Percentiles rank a stretch among this genome's conserved stretches.
Conservation (phyloP, 345 rosid species). For the Citrus australasica region DNA sequence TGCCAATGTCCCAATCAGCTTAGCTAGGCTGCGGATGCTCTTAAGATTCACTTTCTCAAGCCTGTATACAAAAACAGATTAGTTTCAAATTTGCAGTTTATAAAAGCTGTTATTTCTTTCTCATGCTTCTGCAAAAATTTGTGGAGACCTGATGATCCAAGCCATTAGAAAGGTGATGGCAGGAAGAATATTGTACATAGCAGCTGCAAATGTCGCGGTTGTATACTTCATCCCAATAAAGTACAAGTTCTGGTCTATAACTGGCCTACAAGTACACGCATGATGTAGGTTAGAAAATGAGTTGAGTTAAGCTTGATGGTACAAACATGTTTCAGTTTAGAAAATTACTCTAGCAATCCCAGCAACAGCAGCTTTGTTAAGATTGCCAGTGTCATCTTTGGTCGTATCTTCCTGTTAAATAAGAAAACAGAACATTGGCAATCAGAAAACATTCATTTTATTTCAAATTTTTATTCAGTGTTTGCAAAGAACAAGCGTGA, state of each 20-base stretch:
- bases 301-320: neutral
- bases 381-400: slow-evolving; percentile 65
- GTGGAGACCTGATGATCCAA: slow-evolving; percentile 45
- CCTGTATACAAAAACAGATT: slow-evolving; percentile 14
- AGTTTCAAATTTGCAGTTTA: neutral
- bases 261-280: slow-evolving; percentile 49
- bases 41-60: slow-evolving; percentile 63
- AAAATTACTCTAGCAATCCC: slow-evolving; percentile 64
- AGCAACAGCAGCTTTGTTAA: slow-evolving; percentile 63
- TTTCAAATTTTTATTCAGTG: neutral
- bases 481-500: neutral
- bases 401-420: slow-evolving; percentile 59
- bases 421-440: neutral
- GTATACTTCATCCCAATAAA: slow-evolving; percentile 77
- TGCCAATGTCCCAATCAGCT: slow-evolving; percentile 65
- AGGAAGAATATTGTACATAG: slow-evolving; percentile 81
- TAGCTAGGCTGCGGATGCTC: slow-evolving; percentile 53
- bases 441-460: neutral
- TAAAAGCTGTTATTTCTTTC: neutral
- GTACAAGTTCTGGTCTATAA: slow-evolving; percentile 81
- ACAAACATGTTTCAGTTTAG: neutral
- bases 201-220: slow-evolving; percentile 80
- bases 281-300: neutral
- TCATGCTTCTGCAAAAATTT: neutral
- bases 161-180: slow-evolving; percentile 82